Conservation (phyloP, 108 stramenopile genomes). For the Mediolabrus comicus region DNA sequence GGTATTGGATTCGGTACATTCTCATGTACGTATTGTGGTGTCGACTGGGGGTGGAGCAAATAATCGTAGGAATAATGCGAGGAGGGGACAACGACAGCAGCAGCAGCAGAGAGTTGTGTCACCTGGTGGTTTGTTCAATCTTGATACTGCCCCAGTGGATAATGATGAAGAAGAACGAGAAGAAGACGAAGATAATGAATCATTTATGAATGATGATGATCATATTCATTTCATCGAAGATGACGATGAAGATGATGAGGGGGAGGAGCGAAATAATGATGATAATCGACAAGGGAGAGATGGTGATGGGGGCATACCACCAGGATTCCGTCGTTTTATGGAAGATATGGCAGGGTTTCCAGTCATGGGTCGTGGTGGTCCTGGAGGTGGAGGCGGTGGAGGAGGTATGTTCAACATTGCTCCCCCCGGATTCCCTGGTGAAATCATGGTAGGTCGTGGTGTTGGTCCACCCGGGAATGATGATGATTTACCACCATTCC, state of each 20-base stretch:
- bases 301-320: background rate
- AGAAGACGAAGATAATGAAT: background rate
- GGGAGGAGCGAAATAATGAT: background rate
- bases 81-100: too few species aligned
- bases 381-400: background rate
- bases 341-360: background rate
- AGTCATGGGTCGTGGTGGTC: background rate
- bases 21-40: slow-evolving; percentile 78
- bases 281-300: background rate
- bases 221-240: background rate
- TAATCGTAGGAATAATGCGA: too few species aligned
- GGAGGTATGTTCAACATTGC: background rate
- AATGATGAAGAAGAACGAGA: background rate
- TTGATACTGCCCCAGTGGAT: background rate
- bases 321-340: background rate
- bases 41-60: slow-evolving; percentile 82
- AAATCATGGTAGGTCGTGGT: background rate
- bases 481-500: background rate
- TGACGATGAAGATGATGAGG: background rate
- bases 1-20: slow-evolving; percentile 74
- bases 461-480: background rate
- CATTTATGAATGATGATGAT: background rate
- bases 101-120: too few species aligned
- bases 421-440: background rate
- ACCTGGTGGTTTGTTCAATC: slow-evolving; percentile 77